Conservation (phyloP, 768 basidiomycete genomes). For the Strobilomyces echinocephalus region DNA sequence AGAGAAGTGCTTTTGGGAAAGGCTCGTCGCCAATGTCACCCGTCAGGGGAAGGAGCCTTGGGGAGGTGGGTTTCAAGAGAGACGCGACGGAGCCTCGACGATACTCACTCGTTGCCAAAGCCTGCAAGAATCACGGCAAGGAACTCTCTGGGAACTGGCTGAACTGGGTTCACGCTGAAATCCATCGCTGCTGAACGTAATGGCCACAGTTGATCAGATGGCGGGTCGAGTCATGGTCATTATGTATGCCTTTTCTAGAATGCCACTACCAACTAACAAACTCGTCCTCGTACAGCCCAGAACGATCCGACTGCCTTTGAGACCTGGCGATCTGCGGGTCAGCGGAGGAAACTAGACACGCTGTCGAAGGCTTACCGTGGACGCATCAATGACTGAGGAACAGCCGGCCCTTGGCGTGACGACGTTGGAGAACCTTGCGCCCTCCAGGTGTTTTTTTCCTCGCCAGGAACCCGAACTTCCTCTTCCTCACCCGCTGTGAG, state of each 20-base stretch:
- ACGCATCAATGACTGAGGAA: conserved; percentile 67
- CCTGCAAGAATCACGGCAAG: conserved; percentile 85
- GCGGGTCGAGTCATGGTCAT: conserved; percentile 10
- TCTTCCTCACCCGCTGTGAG: conserved; percentile 89
- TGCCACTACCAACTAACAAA: neutral
- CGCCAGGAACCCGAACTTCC: conserved; percentile 87
- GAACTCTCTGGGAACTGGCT: conserved; percentile 67
- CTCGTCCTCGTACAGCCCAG: too few relatives aligned
- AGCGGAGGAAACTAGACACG: neutral
- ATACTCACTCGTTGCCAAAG: conserved; percentile 81
- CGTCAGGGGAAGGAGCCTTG: conserved; percentile 70
- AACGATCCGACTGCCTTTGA: neutral
- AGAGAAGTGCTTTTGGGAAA: conserved; percentile 82
- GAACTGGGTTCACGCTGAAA: conserved; percentile 51
- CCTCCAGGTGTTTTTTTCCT: conserved; percentile 66
- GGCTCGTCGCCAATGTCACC: conserved; percentile 75
- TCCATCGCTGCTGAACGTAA: conserved; percentile 44
- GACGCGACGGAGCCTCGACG: neutral
- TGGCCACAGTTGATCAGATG: neutral
- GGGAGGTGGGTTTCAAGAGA: conserved; percentile 5
- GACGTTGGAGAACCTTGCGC: conserved; percentile 64
- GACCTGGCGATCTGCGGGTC: neutral
- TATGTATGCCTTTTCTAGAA: conserved; percentile 20
- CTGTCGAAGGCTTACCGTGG: conserved; percentile 9
- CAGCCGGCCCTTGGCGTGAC: conserved; percentile 71